phyloP scores from a whole-genome alignment of 805 yeast genomes.

The Nakazawaea laoshanensis region DNA sequence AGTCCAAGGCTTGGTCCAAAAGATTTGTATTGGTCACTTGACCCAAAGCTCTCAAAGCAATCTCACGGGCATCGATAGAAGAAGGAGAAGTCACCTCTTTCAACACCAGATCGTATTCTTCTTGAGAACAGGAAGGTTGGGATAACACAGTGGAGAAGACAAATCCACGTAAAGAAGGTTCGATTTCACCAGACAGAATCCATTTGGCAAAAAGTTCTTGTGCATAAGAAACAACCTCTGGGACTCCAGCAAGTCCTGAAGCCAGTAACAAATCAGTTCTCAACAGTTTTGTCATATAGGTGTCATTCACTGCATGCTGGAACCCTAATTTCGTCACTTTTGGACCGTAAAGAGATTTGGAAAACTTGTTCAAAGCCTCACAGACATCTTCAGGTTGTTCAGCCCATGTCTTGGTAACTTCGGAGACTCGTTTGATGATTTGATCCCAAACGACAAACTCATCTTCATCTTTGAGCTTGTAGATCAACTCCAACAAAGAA shows the following conservation, averaged over 20 bases:
- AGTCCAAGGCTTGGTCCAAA: conserved; percentile 28
- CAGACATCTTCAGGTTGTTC: conserved; percentile 20
- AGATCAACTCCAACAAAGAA: conserved; percentile 34
- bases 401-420: conserved; percentile 28
- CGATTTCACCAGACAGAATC: conserved; percentile 22
- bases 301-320: conserved; percentile 13
- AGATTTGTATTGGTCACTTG: conserved; percentile 26
- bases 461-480: conserved; percentile 24
- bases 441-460: conserved; percentile 49
- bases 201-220: conserved; percentile 21
- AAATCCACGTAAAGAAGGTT: conserved; percentile 35
- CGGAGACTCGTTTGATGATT: conserved; percentile 30
- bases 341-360: conserved; percentile 22
- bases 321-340: conserved; percentile 22
- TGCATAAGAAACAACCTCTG: conserved; percentile 21
- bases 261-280: conserved; percentile 29
- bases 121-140: conserved; percentile 22
- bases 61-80: conserved; percentile 50
- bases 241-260: conserved; percentile 30
- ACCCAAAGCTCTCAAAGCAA: conserved; percentile 50
- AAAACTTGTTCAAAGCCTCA: conserved; percentile 23
- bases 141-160: conserved; percentile 34
- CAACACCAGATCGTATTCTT: conserved; percentile 30
- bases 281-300: conserved; percentile 25
- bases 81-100: conserved; percentile 42